phyloP scores from a whole-genome alignment of 345 rosid species.

The rapeseed (Brassica napus) region DNA sequence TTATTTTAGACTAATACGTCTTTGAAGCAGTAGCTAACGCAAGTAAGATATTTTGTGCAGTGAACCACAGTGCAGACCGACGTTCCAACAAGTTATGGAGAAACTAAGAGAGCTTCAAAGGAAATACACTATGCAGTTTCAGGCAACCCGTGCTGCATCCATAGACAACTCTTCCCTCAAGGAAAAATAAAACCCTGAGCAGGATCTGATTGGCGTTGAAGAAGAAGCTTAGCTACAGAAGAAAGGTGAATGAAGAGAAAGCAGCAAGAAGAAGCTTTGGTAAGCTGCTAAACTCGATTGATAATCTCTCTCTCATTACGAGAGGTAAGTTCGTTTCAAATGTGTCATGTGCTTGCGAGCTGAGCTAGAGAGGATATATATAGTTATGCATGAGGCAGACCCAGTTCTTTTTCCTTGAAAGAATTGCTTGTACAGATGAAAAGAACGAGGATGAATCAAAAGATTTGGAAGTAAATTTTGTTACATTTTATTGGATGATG shows the following conservation, averaged over 20 bases:
- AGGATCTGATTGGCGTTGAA: neutral
- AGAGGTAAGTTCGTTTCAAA: conserved; percentile 18
- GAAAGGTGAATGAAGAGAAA: conserved; percentile 30
- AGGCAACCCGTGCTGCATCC: conserved; percentile 63
- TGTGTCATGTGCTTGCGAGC: conserved; percentile 6
- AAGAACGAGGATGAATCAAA: neutral
- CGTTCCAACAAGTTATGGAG: conserved; percentile 83
- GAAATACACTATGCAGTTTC: conserved; percentile 59
- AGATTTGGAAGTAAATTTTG: neutral
- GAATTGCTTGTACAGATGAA: neutral
- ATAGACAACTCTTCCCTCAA: conserved; percentile 50
- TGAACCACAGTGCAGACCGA: conserved; percentile 73
- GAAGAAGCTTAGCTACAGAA: conserved; percentile 23
- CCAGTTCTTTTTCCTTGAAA: neutral
- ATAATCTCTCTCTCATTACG: neutral
- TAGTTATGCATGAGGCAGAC: neutral
- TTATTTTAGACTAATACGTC: neutral
- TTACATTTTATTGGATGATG: neutral
- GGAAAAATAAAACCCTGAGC: conserved; percentile 41
- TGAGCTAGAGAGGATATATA: conserved; percentile 7
- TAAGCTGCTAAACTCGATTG: neutral
- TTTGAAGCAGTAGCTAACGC: conserved; percentile 16
- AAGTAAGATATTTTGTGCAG: conserved; percentile 45
- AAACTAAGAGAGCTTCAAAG: conserved; percentile 81
- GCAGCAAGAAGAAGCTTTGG: conserved; percentile 15